A percentile compares a stretch with the other conserved stretches of the same genome.
Evolutionary conservation across 2,329 filamentous ascomycete genomes (phyloP).

Genomic region (Aspergillus latus): DNA sequence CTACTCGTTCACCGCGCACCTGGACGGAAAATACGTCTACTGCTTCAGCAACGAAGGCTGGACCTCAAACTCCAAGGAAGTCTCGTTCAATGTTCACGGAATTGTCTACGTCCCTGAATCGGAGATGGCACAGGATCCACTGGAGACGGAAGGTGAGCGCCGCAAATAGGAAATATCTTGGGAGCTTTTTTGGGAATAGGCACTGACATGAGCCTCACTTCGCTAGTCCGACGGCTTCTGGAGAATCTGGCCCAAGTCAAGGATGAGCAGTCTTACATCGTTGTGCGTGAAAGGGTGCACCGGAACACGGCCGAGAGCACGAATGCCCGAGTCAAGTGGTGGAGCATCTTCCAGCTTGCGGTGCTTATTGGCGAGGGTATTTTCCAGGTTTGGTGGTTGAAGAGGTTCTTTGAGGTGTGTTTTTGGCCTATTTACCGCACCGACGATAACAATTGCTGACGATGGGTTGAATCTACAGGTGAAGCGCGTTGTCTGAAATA

Average conservation of each 20-base stretch:
- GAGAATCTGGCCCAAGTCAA: slow-evolving; percentile 89
- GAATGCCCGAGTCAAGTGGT: slow-evolving; percentile 97
- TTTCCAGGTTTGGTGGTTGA: slow-evolving; percentile 99
- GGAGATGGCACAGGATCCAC: slow-evolving; percentile 78
- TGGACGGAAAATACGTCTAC: slow-evolving; percentile 89
- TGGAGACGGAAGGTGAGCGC: slow-evolving; percentile 73
- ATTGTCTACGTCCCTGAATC: slow-evolving; percentile 94
- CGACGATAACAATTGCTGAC: slow-evolving; percentile 1
- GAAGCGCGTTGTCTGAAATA: slow-evolving; percentile 48
- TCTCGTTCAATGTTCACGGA: slow-evolving; percentile 98
- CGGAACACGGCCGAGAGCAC: slow-evolving; percentile 99
- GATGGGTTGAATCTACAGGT: slow-evolving; percentile 32
- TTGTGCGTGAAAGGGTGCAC: slow-evolving; percentile 91
- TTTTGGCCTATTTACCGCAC: not conserved
- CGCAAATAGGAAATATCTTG: slow-evolving; percentile 49
- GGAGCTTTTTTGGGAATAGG: slow-evolving; percentile 70
- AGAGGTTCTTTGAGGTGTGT: slow-evolving; percentile 88
- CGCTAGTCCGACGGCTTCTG: slow-evolving; percentile 69
- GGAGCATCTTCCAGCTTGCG: slow-evolving; percentile 81
- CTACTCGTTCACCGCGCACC: slow-evolving; percentile 80
- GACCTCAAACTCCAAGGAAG: slow-evolving; percentile 94
- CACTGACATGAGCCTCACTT: not conserved
- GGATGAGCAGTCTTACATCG: slow-evolving; percentile 97
- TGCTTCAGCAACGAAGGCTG: slow-evolving; percentile 99
- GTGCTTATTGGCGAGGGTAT: slow-evolving; percentile 56